phyloP scores from a whole-genome alignment of 2,329 filamentous ascomycete genomes.

The Colletotrichum camelliae region DNA sequence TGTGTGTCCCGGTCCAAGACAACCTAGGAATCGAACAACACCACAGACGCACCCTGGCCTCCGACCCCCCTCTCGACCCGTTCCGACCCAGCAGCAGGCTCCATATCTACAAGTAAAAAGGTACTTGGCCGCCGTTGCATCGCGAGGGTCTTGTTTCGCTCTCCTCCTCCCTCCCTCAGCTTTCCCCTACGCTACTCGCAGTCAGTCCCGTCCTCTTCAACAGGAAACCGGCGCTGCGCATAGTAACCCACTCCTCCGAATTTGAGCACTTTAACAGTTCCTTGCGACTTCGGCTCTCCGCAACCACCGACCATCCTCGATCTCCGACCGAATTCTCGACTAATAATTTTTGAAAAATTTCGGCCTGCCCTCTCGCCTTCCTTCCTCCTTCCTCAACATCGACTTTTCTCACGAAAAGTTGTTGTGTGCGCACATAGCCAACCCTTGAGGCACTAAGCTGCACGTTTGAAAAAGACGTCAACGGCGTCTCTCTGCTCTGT shows the following conservation, averaged over 20 bases:
- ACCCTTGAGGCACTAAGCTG: background rate
- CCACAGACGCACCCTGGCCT: background rate
- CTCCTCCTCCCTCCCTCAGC: background rate
- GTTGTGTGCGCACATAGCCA: background rate
- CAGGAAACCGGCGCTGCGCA: conserved; percentile 7
- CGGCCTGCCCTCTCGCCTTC: background rate
- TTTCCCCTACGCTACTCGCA: background rate
- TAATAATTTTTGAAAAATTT: background rate
- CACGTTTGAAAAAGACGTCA: conserved; percentile 3
- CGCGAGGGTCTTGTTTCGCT: conserved; percentile 1
- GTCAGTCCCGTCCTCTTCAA: conserved; percentile 10
- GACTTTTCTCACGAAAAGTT: background rate
- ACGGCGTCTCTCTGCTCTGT: conserved; percentile 4
- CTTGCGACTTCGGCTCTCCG: conserved; percentile 20
- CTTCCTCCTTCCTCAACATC: background rate
- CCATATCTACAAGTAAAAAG: conserved; percentile 10
- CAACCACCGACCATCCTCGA: conserved; percentile 13
- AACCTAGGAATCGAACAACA: background rate
- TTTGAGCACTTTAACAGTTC: conserved; percentile 20
- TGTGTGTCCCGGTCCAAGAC: background rate
- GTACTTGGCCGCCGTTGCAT: conserved; percentile 14
- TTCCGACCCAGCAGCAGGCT: conserved; percentile 1
- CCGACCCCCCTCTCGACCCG: background rate
- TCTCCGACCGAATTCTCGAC: conserved; percentile 13
- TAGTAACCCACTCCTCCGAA: conserved; percentile 2